Evolutionary conservation across 768 basidiomycete species (phyloP).

Genomic region (Leccinum fibrillosum): DNA sequence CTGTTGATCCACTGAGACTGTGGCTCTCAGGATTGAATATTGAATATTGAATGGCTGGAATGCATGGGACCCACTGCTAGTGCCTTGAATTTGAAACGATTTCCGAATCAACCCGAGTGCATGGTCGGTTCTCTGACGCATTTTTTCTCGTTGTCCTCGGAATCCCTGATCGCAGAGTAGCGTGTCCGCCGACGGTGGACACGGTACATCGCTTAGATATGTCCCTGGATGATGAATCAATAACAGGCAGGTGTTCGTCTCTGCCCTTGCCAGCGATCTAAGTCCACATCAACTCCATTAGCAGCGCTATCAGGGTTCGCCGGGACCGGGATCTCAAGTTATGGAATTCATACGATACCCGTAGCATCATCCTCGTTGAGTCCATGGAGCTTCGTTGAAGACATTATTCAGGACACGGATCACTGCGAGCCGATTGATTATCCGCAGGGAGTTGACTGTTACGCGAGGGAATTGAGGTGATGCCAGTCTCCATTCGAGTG

Average conservation of each 20-base stretch:
- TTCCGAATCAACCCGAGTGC: neutral
- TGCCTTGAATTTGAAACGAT: slow-evolving; percentile 2
- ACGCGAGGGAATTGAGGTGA: neutral
- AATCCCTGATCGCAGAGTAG: slow-evolving; percentile 9
- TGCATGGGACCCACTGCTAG: neutral
- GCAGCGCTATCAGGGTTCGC: slow-evolving; percentile 1
- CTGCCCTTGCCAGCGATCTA: neutral
- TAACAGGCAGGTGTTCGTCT: neutral
- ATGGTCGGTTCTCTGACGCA: neutral
- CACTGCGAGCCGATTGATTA: neutral
- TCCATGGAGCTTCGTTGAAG: slow-evolving; percentile 7
- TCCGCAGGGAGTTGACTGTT: neutral
- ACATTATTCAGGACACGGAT: neutral
- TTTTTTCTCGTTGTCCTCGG: slow-evolving; percentile 3
- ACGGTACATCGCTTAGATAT: neutral
- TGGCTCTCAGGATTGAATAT: neutral
- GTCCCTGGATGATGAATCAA: slow-evolving; percentile 2
- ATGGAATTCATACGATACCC: slow-evolving; percentile 12
- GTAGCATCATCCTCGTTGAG: neutral
- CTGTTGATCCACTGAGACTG: neutral
- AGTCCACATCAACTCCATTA: slow-evolving; percentile 1
- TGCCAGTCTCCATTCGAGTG: neutral
- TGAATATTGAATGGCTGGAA: neutral
- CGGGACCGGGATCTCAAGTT: slow-evolving; percentile 1
- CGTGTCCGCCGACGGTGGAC: slow-evolving; percentile 1